Base-by-base conservation (phyloP, 441 rosid species). In the Populus hybrid region DNA sequence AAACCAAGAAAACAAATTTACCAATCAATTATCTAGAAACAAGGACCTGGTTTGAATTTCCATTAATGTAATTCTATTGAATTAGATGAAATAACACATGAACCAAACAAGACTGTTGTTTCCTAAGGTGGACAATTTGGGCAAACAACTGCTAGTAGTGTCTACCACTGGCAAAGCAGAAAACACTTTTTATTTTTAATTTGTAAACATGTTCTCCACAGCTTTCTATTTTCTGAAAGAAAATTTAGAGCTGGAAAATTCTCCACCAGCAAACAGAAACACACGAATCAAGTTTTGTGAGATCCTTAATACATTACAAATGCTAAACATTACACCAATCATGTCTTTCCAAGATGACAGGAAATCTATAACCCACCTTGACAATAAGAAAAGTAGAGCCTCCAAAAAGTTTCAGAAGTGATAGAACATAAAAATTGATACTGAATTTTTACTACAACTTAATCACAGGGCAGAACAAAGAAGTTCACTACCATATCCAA, bases 401-500 rank as follows among this genome's bases (percentile, higher is more conserved):
- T 12, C 20, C 1, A 14, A 26, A 24, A n/a, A 42, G 36, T 26
- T 75, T 75, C 56, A 40, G 6, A n/a, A 45, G 45, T 53, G 45
- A 63, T 40, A 69, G 7, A 28, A 66, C 26, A 38, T 70, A 76
- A 50, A 50, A 1, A 50, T 18, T 16, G 59, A 50, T 50, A 45
- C 21, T 53, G 64, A 68, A 23, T 23, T 69, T 35, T 61, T 28
- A 21, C 45, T 6, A 40, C 23, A 76, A 20, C 69, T 36, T 9
- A 36, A 18, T 76, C 68, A 63, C 79, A 31, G 8, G 59, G 61
- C 14, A 56, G 59, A 35, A 56, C 26, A 70, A 59, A 70, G 16
- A 76, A 70, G 31, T 69, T 61, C 78, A 68, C 72, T 20, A 4
- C 38, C 36, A 18, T 29, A 36, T 16, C 26, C 21, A 42, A 65